Evolutionary conservation across 305 asterid genomes (phyloP).

Genomic region (Nicotiana rustica): DNA sequence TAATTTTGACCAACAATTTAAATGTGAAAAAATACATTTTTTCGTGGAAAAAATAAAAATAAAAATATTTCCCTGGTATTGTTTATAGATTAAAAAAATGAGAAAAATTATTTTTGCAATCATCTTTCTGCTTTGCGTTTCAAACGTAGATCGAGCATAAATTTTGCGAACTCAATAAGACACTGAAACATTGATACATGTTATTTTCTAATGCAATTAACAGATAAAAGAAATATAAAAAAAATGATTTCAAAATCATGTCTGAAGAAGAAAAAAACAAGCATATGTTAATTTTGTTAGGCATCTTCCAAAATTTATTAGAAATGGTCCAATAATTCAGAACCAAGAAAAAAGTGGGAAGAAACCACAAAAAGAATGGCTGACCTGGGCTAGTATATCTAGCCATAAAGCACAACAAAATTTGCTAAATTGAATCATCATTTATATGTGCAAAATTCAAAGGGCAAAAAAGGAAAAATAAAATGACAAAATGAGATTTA

Average conservation of each 20-base stretch:
- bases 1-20: too few species aligned
- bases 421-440: not conserved
- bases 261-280: too few species aligned
- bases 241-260: too few species aligned
- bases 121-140: not conserved
- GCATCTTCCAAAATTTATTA: too few species aligned
- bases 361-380: not conserved
- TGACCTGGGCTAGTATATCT: not conserved
- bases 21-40: too few species aligned
- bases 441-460: not conserved
- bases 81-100: not conserved
- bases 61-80: too few species aligned
- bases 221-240: too few species aligned
- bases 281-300: too few species aligned
- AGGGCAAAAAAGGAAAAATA: not conserved
- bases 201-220: too few species aligned
- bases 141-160: not conserved
- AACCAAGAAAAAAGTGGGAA: not conserved
- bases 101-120: not conserved
- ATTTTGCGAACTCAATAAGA: not conserved
- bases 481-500: not conserved
- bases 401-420: too few species aligned
- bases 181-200: not conserved
- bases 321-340: not conserved
- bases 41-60: too few species aligned